Conservation (phyloP, 768 basidiomycete genomes). For the Hemileccinum rubropunctum region DNA sequence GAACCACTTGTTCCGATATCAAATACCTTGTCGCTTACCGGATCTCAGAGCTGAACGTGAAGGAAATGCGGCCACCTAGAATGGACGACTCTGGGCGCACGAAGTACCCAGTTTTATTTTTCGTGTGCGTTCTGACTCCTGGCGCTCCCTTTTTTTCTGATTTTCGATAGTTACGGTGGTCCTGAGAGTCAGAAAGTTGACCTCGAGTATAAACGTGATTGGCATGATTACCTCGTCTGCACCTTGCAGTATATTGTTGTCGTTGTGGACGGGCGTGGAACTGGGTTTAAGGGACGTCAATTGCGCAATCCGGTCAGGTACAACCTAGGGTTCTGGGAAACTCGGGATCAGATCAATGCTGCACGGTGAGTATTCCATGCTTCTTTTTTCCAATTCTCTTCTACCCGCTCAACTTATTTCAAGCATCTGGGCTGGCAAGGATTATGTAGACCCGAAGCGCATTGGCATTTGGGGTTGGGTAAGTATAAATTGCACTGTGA, state of each 20-base stretch:
- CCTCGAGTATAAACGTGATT: constrained; percentile 65
- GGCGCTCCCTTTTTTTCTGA: constrained; percentile 1
- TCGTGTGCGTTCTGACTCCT: constrained; percentile 49
- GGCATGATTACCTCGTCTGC: constrained; percentile 85
- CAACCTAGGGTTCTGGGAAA: constrained; percentile 88
- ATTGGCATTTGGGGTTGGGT: constrained; percentile 99
- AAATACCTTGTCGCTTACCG: constrained; percentile 17
- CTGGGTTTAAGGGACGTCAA: constrained; percentile 83
- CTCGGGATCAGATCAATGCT: constrained; percentile 83
- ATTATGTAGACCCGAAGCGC: constrained; percentile 83
- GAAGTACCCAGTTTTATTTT: constrained; percentile 93
- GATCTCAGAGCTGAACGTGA: constrained; percentile 75
- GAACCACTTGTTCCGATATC: constrained; percentile 15
- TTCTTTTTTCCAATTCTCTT: constrained; percentile 2
- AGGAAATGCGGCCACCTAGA: constrained; percentile 86
- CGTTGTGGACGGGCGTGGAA: constrained; percentile 89
- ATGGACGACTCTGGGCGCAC: constrained; percentile 96
- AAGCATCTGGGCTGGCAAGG: constrained; percentile 80
- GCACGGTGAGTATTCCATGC: constrained; percentile 57
- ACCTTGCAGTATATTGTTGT: constrained; percentile 83
- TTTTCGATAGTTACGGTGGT: constrained; percentile 73
- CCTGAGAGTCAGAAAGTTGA: constrained; percentile 81
- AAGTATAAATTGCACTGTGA: constrained; percentile 27
- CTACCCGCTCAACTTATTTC: neutral
- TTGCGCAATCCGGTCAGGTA: constrained; percentile 86